Evolutionary conservation across 805 yeast genomes (phyloP), one percentile per base, ranked within the genome.

Genomic region (Cyberlindnera meyerae): DNA sequence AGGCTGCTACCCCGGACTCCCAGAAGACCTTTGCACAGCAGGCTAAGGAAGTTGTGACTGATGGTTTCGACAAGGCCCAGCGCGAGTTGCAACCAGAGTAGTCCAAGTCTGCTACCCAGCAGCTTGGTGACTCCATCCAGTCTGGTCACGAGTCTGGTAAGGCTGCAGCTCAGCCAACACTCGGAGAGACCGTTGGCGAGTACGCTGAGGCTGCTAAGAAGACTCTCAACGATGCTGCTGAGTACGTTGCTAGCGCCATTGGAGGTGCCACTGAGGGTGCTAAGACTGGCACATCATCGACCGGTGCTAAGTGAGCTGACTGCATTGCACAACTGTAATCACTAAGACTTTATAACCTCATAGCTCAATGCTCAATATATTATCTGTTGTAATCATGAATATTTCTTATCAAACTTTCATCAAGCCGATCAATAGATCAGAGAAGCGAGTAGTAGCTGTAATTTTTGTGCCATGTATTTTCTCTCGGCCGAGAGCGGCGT

Each of bases 21-120:
- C 73, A 81, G 62, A 87, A 87, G 68, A 52, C 79, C 26, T 62
- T 65, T 54, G 60, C 66, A 36, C 81, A 83, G 55, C 68, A 82
- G 65, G 79, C 79, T 48, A 81, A 82, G 70, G 95, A 87, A 66
- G 40, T 58, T 21, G 76, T 73, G 45, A 77, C 93, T 41, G 81
- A 74, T 56, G 58, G 70, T n/a, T 71, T 69, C 52, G 95, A 87
- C 68, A 66, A 72, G 55, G 62, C 70, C 37, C 86, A 80, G 40
- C 68, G 72, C 32, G 61, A 69, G 37, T 60, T 69, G 35, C 77
- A 77, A 56, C 87, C 93, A 49, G 79, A 81, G 34, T 62, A 62
- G 38, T 68, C 78, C 52, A 86, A 86, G 71, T 79, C 89, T 30
- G 62, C 73, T 45, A 62, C 73, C 43, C 96, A 88, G 70, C 67